phyloP scores from a whole-genome alignment of 179 eudicot genomes.

The Silene coronaria region DNA sequence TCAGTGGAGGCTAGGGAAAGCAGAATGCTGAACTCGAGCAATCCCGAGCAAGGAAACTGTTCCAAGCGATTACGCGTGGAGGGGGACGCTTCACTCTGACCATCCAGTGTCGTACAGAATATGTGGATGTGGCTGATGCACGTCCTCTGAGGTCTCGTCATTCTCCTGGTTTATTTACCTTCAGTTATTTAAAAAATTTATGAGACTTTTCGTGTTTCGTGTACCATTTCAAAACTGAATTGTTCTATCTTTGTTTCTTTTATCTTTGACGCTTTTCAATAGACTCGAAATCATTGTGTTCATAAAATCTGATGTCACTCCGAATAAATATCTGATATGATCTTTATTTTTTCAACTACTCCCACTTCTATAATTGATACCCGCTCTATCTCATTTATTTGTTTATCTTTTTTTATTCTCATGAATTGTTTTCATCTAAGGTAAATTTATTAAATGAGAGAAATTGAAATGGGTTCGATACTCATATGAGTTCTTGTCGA shows the following conservation, averaged over 20 bases:
- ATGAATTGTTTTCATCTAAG: too few relatives aligned
- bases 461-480: too few relatives aligned
- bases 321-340: conserved; percentile 5
- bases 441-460: too few relatives aligned
- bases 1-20: conserved; percentile 71
- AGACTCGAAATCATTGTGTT: conserved; percentile 26
- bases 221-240: conserved; percentile 33
- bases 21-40: conserved; percentile 30
- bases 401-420: too few relatives aligned
- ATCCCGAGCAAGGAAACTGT: conserved; percentile 60
- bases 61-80: conserved; percentile 74
- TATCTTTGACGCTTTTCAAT: conserved; percentile 16
- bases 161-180: conserved; percentile 22
- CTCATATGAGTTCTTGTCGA: not conserved
- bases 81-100: conserved; percentile 53
- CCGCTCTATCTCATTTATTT: too few relatives aligned
- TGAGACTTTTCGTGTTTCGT: conserved; percentile 31
- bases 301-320: conserved; percentile 2
- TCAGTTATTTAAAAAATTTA: conserved; percentile 17
- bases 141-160: conserved; percentile 9
- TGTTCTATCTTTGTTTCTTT: not conserved
- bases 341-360: not conserved
- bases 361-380: not conserved
- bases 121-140: conserved; percentile 11
- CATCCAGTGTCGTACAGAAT: conserved; percentile 27